Percentiles rank a stretch among this genome's conserved stretches.
phyloP scores from a whole-genome alignment of 805 yeast genomes.

The Monosporozyma siamensis region DNA sequence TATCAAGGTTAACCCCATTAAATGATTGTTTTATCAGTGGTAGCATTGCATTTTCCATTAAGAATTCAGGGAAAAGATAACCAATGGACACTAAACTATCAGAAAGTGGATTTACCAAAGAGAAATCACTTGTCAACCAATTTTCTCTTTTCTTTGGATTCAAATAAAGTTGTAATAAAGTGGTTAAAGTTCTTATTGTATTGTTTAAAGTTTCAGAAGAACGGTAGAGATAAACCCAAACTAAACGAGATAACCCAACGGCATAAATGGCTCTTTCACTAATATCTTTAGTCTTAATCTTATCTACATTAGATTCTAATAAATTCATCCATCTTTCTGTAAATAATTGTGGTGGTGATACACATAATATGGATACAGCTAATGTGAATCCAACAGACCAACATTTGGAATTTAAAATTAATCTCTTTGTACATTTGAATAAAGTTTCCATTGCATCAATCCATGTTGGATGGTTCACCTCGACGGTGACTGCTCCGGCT shows the following conservation, averaged over 20 bases:
- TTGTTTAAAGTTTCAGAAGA: constrained; percentile 83
- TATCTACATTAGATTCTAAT: constrained; percentile 51
- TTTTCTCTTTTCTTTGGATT: constrained; percentile 53
- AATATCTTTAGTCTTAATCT: constrained; percentile 54
- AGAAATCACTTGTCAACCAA: constrained; percentile 64
- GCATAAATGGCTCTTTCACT: constrained; percentile 46
- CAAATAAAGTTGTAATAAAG: constrained; percentile 48
- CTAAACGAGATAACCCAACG: constrained; percentile 58
- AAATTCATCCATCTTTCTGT: constrained; percentile 60
- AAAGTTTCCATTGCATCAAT: constrained; percentile 64
- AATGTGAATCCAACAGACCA: constrained; percentile 66
- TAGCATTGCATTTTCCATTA: constrained; percentile 66
- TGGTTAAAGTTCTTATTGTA: constrained; percentile 69
- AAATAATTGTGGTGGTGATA: constrained; percentile 71
- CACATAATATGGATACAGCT: constrained; percentile 66
- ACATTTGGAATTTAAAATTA: constrained; percentile 37
- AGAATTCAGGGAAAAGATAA: constrained; percentile 65
- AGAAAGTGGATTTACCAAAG: constrained; percentile 54
- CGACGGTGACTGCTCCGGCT: constrained; percentile 83
- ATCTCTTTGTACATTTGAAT: constrained; percentile 40
- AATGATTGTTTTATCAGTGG: constrained; percentile 58
- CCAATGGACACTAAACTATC: constrained; percentile 74
- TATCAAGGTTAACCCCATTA: constrained; percentile 51
- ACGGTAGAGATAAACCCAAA: constrained; percentile 86
- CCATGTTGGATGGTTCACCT: constrained; percentile 95